A percentile compares a stretch with the other conserved stretches of the same genome.
These are phyloP conservation scores for Fusarium kyushuense DNA, from an alignment of 2,329 filamentous ascomycete species.

Conservation along the genomic window DNA sequence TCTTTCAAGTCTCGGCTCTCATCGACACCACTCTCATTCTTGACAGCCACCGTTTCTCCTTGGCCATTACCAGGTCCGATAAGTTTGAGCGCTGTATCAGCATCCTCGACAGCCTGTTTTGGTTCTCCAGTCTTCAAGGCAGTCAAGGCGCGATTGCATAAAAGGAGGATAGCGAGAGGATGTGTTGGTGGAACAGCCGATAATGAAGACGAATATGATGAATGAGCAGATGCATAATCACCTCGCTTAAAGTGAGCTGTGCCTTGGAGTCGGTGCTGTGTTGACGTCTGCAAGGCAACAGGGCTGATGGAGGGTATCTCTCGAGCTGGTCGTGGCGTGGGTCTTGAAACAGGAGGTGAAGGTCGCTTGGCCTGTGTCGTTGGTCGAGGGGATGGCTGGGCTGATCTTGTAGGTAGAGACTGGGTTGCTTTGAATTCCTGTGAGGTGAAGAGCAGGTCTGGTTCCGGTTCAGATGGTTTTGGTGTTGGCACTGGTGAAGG, in stretches of 20 bases:
- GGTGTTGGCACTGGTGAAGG: constrained; percentile 60
- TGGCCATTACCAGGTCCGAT: constrained; percentile 85
- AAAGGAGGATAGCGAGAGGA: constrained; percentile 86
- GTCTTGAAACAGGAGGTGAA: constrained; percentile 54
- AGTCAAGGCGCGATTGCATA: constrained; percentile 91
- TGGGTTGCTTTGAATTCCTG: constrained; percentile 53
- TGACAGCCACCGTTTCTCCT: constrained; percentile 80
- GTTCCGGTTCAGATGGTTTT: constrained; percentile 58
- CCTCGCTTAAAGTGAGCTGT: constrained; percentile 93
- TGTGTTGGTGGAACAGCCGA: constrained; percentile 80
- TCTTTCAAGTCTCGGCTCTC: constrained; percentile 88
- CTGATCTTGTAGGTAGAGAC: constrained; percentile 54
- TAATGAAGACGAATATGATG: constrained; percentile 83
- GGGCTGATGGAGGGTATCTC: constrained; percentile 76
- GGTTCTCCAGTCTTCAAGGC: constrained; percentile 92
- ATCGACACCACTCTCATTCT: constrained; percentile 65
- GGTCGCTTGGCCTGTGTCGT: constrained; percentile 52
- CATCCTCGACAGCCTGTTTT: constrained; percentile 86
- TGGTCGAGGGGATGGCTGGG: constrained; percentile 56
- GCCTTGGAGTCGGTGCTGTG: constrained; percentile 81
- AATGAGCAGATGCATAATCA: constrained; percentile 88
- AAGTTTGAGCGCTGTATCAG: constrained; percentile 80
- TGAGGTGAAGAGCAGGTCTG: constrained; percentile 73
- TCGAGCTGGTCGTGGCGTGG: constrained; percentile 64
- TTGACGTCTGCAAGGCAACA: constrained; percentile 78